Conservation (phyloP, 495 filamentous ascomycete species). For the Penicillium arizonense region DNA sequence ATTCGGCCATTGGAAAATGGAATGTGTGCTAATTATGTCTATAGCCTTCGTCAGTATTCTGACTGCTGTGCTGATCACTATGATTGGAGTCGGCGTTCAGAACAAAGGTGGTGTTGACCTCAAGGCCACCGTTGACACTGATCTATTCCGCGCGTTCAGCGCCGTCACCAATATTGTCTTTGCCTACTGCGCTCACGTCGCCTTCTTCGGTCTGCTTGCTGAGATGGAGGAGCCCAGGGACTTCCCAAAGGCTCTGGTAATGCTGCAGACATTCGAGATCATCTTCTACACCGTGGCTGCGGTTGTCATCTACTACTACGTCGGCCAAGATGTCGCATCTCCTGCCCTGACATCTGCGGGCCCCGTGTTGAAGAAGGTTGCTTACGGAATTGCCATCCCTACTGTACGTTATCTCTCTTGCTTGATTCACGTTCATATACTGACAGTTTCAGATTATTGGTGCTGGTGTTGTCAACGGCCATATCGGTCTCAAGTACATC, state of each 20-base stretch:
- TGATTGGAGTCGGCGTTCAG: constrained; percentile 60
- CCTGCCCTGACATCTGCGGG: constrained; percentile 71
- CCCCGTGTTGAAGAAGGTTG: constrained; percentile 58
- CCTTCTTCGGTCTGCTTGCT: constrained; percentile 72
- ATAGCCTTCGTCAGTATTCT: constrained; percentile 62
- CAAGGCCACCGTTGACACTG: constrained; percentile 20
- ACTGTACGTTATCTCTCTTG: constrained; percentile 35
- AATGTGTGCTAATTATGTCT: neutral
- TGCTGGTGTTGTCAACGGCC: constrained; percentile 57
- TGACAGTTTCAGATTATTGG: constrained; percentile 30
- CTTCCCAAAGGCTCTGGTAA: constrained; percentile 60
- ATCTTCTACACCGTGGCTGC: constrained; percentile 54
- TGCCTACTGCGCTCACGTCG: constrained; percentile 50
- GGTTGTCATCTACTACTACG: constrained; percentile 63
- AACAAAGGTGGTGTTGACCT: constrained; percentile 18
- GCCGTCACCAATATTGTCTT: constrained; percentile 39
- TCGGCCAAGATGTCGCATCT: constrained; percentile 60
- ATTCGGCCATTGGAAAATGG: neutral
- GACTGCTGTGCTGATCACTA: constrained; percentile 66
- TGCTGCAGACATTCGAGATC: constrained; percentile 62
- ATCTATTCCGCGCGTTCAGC: constrained; percentile 29
- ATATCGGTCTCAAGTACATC: constrained; percentile 59
- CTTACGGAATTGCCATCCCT: constrained; percentile 74
- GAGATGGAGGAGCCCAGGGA: constrained; percentile 69
- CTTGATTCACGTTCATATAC: neutral